Percentiles rank a stretch among this genome's conserved stretches.
phyloP scores from a whole-genome alignment of 371 early-diverging fungal genomes.

The Rhizomucor pusillus region DNA sequence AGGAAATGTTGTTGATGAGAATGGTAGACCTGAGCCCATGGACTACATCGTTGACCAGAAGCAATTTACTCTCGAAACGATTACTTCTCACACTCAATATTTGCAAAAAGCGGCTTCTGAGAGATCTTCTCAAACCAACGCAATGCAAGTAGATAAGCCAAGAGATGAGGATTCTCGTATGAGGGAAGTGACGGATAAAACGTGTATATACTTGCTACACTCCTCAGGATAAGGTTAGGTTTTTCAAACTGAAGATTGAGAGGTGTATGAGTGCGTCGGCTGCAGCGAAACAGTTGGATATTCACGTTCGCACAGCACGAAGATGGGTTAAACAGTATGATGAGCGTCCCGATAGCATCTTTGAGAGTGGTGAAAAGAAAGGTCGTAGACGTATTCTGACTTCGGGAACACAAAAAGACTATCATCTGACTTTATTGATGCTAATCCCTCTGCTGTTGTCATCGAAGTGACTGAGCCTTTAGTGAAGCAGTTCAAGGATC shows the following conservation, averaged over 20 bases:
- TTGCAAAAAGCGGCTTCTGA: background rate
- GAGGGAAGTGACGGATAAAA: conserved; percentile 8
- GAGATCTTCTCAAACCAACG: conserved; percentile 2
- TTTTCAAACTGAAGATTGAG: conserved; percentile 15
- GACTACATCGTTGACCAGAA: conserved; percentile 14
- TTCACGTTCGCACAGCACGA: conserved; percentile 15
- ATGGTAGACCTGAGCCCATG: conserved; percentile 6
- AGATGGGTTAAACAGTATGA: conserved; percentile 11
- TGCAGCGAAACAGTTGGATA: conserved; percentile 15
- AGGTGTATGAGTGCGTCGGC: conserved; percentile 17
- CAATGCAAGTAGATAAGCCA: conserved; percentile 6
- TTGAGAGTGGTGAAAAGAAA: conserved; percentile 7
- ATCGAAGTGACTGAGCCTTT: conserved; percentile 10
- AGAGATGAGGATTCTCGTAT: conserved; percentile 8
- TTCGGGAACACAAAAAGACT: conserved; percentile 9
- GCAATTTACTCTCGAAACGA: conserved; percentile 7
- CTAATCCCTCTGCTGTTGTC: conserved; percentile 12
- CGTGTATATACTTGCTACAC: conserved; percentile 4
- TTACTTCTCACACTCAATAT: conserved; percentile 10
- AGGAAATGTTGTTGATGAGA: conserved; percentile 3
- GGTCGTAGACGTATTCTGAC: conserved; percentile 13
- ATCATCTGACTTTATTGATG: conserved; percentile 13
- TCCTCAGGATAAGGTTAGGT: conserved; percentile 4
- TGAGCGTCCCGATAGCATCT: conserved; percentile 9
- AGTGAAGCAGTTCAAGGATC: conserved; percentile 9